Evolutionary conservation across 495 filamentous ascomycete species (phyloP), one percentile per base, ranked within the genome.

Genomic region (Chaetomium tenue): DNA sequence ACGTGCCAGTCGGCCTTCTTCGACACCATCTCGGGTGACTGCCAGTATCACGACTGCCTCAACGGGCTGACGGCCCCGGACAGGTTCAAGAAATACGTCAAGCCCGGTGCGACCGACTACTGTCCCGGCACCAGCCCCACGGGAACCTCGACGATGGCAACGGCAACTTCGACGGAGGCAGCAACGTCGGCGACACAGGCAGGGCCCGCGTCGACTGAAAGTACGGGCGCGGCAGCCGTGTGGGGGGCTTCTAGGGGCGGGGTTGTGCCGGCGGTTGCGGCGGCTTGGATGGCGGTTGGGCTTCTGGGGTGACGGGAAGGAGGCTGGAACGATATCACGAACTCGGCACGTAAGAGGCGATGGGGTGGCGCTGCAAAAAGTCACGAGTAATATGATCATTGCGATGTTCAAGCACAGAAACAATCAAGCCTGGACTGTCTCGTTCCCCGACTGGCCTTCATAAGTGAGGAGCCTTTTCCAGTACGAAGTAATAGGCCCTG

Each of bases 11-110:
- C 23, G 23, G 50, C 50, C 8, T 52, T 52, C 13, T 51, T 51
- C 23, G 48, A 51, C 48, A 51, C 48, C 48, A 51, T 51, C 23
- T 51, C 48, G 48, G 48, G 48, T 23, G 48, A 51, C 48, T 51
- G 48, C 22, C 48, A 51, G 22, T 13, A 11, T 15, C 48, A 26
- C 48, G 48, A 7, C 22, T 51, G 48, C 23, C 8, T 51, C 48
- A 1, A 51, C 7, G 48, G 48, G 3, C 48, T 3, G 48, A 51
- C 48, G 20, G 22, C 48, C 5, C 48, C 48, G 11, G 48, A 51
- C 22, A 11, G 48, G 12, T 51, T 51, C 23, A 23, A 16, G 48
- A 26, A 9, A 22, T 51, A 51, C 23, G 16, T 51, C 48, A 51
- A 51, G 11, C 0, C 48, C 22, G n/a, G 16, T 5, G 48, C 48